Evolutionary conservation across 129 eudicot species (phyloP), one percentile per base, ranked within the genome.

Genomic region (Ambrosia artemisiifolia): DNA sequence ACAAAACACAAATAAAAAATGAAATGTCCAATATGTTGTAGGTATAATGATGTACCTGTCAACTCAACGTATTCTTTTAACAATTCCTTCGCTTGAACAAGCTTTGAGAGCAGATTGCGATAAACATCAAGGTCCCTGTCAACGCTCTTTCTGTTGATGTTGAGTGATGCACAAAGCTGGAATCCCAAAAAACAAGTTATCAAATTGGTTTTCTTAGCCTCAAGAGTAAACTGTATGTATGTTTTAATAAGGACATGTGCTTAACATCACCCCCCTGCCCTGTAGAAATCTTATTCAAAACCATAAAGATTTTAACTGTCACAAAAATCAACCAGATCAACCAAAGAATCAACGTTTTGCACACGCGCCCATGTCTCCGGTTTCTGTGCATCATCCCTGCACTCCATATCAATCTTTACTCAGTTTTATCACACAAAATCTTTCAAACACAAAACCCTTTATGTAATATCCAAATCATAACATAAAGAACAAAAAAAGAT

Each of bases 51-150:
- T 30, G 63, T 56, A 92, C 98, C 98, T 92, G 14, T 81, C n/a
- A n/a, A n/a, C n/a, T n/a, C 98, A 7, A 88, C 86, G 51, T 92
- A 92, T 78, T 92, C 98, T 87, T 82, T 88, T 28, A 92, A 19
- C 20, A 92, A 85, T 67, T 92, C 98, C 65, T 92, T 88, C 4
- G 98, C 94, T 78, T 92, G 98, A 77, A 92, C 96, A 76, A 92
- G 86, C 85, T 86, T 92, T 4, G 98, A 84, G 59, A 92, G 92
- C 51, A 92, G 85, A 75, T 92, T 92, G 71, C 96, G 98, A 71
- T 92, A 92, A 61, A 92, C 96, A 62, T 92, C 98, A 76, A 92
- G 98, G 72, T 88, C 98, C 32, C 98, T 81, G 69, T 92, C 97
- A 56, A 92, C 96, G 77, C 85, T 86, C 83, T 56, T 88, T 80